Conservation (phyloP, 164 flowering plant genomes). For the Berberis vulgaris region DNA sequence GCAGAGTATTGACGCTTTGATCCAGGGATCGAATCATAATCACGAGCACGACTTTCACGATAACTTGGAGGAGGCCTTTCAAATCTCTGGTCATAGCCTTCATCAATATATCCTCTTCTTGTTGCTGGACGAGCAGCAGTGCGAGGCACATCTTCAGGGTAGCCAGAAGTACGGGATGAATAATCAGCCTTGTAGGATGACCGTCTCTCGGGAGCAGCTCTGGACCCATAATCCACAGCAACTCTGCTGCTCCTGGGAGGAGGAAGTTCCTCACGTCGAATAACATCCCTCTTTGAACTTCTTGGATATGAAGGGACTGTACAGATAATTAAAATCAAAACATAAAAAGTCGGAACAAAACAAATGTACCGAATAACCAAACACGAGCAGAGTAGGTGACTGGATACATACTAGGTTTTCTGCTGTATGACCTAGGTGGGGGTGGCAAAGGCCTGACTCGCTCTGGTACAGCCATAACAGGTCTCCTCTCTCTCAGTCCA, state of each 20-base stretch:
- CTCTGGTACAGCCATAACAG: conserved; percentile 41
- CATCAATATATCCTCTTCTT: conserved; percentile 77
- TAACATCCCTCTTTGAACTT: conserved; percentile 72
- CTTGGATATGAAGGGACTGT: conserved; percentile 75
- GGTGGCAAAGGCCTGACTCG: conserved; percentile 68
- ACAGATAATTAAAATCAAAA: not conserved
- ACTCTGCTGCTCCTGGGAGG: conserved; percentile 53
- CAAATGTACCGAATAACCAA: not conserved
- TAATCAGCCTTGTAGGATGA: conserved; percentile 68
- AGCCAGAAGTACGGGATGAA: conserved; percentile 56
- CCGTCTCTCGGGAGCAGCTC: conserved; percentile 56
- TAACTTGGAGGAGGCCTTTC: conserved; percentile 81
- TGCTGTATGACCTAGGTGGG: conserved; percentile 62
- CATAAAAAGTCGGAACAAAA: not conserved
- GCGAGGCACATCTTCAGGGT: conserved; percentile 48
- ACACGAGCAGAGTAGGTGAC: not conserved
- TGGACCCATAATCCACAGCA: conserved; percentile 54
- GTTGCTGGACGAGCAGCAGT: conserved; percentile 39
- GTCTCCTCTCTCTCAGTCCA: conserved; percentile 55
- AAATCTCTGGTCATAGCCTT: conserved; percentile 64
- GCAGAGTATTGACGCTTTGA: conserved; percentile 81
- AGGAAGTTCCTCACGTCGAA: conserved; percentile 59
- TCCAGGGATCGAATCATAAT: conserved; percentile 75
- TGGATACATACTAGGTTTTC: conserved; percentile 58
- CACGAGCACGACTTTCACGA: conserved; percentile 67